Evolutionary conservation across 148 eudicot genomes (phyloP).

Genomic region (Cornus controversa): DNA sequence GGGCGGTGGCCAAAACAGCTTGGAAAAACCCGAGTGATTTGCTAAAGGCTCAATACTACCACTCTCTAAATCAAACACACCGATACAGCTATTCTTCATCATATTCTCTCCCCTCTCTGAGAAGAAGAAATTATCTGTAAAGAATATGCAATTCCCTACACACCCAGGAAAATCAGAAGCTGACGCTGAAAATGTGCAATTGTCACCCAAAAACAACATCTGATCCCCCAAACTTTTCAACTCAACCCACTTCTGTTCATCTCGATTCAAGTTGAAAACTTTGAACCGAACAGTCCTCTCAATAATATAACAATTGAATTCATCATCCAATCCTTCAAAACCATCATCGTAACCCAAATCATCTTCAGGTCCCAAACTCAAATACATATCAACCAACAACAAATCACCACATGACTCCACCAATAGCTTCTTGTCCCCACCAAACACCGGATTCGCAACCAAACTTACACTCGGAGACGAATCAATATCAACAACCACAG

Average conservation of each 20-base stretch:
- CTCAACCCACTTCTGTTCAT: conserved; percentile 51
- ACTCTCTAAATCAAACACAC: conserved; percentile 69
- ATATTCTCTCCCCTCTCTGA: conserved; percentile 33
- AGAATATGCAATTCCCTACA: conserved; percentile 60
- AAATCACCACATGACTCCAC: conserved; percentile 57
- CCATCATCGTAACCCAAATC: conserved; percentile 40
- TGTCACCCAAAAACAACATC: conserved; percentile 66
- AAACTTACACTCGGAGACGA: conserved; percentile 18
- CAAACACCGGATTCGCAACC: conserved; percentile 52
- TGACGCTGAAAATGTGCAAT: conserved; percentile 63
- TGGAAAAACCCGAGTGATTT: conserved; percentile 37
- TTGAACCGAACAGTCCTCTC: conserved; percentile 57
- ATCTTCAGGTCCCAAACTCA: conserved; percentile 49
- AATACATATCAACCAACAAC: conserved; percentile 64
- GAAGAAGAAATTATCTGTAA: conserved; percentile 32
- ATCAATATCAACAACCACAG: conserved; percentile 37
- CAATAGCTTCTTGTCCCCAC: conserved; percentile 74
- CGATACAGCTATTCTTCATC: conserved; percentile 44
- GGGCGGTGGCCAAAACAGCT: conserved; percentile 74
- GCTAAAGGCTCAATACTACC: conserved; percentile 46
- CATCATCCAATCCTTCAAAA: conserved; percentile 39
- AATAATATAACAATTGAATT: conserved; percentile 39
- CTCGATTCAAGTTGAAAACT: conserved; percentile 60
- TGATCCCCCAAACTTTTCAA: conserved; percentile 56
- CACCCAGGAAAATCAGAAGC: conserved; percentile 40